Conservation (phyloP, 495 filamentous ascomycete species). For the Filosporella fistucella region DNA sequence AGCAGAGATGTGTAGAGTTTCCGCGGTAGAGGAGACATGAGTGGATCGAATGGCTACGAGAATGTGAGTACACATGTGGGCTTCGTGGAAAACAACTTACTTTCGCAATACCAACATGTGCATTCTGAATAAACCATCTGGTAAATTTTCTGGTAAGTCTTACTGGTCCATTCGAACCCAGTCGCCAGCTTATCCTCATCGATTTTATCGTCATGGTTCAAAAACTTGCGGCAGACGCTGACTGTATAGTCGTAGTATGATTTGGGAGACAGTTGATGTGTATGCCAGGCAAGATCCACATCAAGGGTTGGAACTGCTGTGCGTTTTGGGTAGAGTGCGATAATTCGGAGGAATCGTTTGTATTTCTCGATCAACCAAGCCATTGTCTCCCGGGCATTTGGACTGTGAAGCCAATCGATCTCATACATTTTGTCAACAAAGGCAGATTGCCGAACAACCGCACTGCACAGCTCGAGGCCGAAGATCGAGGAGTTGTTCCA, state of each 20-base stretch:
- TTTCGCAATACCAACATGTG: slow-evolving; percentile 88
- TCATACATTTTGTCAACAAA: slow-evolving; percentile 82
- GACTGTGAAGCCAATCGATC: slow-evolving; percentile 72
- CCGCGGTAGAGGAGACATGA: slow-evolving; percentile 44
- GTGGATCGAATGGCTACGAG: slow-evolving; percentile 54
- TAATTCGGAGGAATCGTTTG: slow-evolving; percentile 61
- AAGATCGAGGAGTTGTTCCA: slow-evolving; percentile 72
- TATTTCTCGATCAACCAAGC: slow-evolving; percentile 65
- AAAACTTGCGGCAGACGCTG: slow-evolving; percentile 41
- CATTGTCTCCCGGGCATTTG: slow-evolving; percentile 61
- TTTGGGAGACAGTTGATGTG: slow-evolving; percentile 58
- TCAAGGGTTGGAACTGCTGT: slow-evolving; percentile 79
- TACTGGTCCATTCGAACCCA: slow-evolving; percentile 72
- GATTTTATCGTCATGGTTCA: slow-evolving; percentile 88
- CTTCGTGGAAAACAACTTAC: slow-evolving; percentile 20
- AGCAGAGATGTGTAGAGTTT: slow-evolving; percentile 34
- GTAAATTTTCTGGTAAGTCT: slow-evolving; percentile 58
- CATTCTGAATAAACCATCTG: slow-evolving; percentile 73
- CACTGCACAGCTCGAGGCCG: slow-evolving; percentile 69
- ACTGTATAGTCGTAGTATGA: slow-evolving; percentile 58
- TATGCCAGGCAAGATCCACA: slow-evolving; percentile 81
- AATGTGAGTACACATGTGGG: neutral
- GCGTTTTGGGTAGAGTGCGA: slow-evolving; percentile 45
- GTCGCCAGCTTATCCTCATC: slow-evolving; percentile 55
- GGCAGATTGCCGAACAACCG: slow-evolving; percentile 73